phyloP scores from a whole-genome alignment of 495 filamentous ascomycete species.

The Pyronema domesticum region DNA sequence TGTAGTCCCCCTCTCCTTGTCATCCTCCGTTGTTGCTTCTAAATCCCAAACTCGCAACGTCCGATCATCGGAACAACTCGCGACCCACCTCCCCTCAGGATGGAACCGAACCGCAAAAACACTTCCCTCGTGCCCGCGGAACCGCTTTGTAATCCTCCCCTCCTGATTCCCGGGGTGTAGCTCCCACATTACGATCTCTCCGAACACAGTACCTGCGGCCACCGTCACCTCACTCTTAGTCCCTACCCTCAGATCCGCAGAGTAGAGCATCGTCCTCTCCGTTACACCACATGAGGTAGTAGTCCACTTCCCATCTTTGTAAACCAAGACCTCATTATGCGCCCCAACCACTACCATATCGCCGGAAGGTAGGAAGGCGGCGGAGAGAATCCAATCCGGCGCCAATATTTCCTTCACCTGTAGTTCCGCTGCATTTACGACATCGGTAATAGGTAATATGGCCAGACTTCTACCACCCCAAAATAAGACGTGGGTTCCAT shows the following conservation, averaged over 20 bases:
- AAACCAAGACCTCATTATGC: slow-evolving; percentile 55
- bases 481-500: slow-evolving; percentile 27
- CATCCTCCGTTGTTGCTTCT: slow-evolving; percentile 26
- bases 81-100: slow-evolving; percentile 40
- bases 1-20: slow-evolving; percentile 27
- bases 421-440: slow-evolving; percentile 4
- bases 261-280: slow-evolving; percentile 73
- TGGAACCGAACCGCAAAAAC: slow-evolving; percentile 62
- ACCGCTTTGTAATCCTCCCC: slow-evolving; percentile 44
- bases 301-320: slow-evolving; percentile 17
- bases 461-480: slow-evolving; percentile 38
- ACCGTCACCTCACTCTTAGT: slow-evolving; percentile 46
- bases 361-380: slow-evolving; percentile 33
- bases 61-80: slow-evolving; percentile 89
- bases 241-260: slow-evolving; percentile 47
- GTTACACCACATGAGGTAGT: slow-evolving; percentile 38
- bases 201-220: slow-evolving; percentile 80
- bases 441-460: slow-evolving; percentile 14
- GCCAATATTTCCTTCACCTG: slow-evolving; percentile 24
- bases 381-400: slow-evolving; percentile 73
- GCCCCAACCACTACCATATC: slow-evolving; percentile 42
- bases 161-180: slow-evolving; percentile 3
- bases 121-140: slow-evolving; percentile 83
- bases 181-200: slow-evolving; percentile 72
- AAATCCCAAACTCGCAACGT: slow-evolving; percentile 85